Evolutionary conservation across 2,329 filamentous ascomycete genomes (phyloP).

Genomic region (Aspergillus ochraceus): DNA sequence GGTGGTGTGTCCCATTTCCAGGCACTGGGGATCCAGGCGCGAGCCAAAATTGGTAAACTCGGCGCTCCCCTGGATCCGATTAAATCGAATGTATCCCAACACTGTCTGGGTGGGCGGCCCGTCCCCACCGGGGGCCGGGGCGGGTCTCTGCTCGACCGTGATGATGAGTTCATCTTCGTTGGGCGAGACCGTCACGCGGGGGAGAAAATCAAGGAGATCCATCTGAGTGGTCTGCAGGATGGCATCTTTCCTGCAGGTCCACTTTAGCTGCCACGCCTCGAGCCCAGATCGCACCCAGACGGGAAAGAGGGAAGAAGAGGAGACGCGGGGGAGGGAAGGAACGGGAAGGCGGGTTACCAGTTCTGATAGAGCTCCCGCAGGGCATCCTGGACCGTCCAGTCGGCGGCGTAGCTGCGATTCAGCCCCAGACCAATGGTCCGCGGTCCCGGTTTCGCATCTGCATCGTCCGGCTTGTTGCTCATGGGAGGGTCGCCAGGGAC

Average conservation of each 20-base stretch:
- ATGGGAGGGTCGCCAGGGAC: too few species aligned
- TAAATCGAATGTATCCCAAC: slow-evolving; percentile 3
- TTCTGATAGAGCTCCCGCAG: slow-evolving; percentile 9
- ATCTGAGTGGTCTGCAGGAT: neutral
- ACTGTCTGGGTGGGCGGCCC: neutral
- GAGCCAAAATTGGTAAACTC: slow-evolving; percentile 2
- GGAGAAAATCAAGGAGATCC: neutral
- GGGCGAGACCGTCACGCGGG: neutral
- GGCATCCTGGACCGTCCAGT: neutral
- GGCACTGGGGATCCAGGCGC: neutral
- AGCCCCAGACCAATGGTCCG: too few species aligned
- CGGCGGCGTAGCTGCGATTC: neutral
- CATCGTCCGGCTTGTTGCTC: too few species aligned
- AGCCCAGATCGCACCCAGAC: too few species aligned
- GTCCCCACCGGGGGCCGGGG: neutral
- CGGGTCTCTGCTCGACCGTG: neutral
- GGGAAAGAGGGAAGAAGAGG: too few species aligned
- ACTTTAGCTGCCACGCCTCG: neutral
- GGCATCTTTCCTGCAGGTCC: slow-evolving; percentile 2
- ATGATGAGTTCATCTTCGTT: neutral
- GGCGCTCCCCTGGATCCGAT: neutral
- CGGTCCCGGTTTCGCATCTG: too few species aligned
- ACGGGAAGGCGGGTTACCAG: neutral
- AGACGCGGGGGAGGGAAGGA: too few species aligned
- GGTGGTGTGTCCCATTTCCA: slow-evolving; percentile 1